Evolutionary conservation across 148 eudicot species (phyloP).

Genomic region (Tetragonia tetragonoides): DNA sequence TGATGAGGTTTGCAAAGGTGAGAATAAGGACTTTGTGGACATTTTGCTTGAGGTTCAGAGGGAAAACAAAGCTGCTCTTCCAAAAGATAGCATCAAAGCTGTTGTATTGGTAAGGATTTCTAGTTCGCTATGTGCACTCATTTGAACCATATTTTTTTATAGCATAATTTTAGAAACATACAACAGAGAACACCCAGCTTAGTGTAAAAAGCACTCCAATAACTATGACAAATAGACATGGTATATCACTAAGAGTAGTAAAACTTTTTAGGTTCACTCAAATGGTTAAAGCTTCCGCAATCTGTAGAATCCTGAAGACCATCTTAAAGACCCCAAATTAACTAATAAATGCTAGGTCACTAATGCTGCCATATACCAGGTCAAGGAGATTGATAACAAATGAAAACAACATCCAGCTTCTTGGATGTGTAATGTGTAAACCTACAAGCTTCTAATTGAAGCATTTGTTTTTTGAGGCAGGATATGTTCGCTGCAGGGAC

Average conservation of each 20-base stretch:
- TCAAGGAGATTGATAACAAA: too few species aligned
- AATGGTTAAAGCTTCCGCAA: too few species aligned
- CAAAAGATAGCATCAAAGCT: conserved; percentile 39
- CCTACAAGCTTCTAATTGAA: not conserved
- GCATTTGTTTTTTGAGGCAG: conserved; percentile 13
- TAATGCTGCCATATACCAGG: not conserved
- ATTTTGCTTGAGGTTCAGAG: conserved; percentile 34
- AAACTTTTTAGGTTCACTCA: too few species aligned
- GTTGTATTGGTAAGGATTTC: conserved; percentile 27
- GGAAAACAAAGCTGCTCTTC: conserved; percentile 24
- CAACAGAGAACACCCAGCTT: too few species aligned
- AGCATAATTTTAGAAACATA: too few species aligned
- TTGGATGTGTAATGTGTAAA: too few species aligned
- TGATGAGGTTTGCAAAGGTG: not conserved
- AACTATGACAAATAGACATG: too few species aligned
- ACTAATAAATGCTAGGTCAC: not conserved
- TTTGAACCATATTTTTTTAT: too few species aligned
- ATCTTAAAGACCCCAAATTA: not conserved
- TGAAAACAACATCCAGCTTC: too few species aligned
- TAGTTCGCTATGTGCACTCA: not conserved
- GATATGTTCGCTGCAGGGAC: conserved; percentile 37
- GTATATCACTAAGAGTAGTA: too few species aligned
- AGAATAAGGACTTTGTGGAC: conserved; percentile 36
- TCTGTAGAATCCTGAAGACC: not conserved
- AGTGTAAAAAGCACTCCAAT: too few species aligned